These are phyloP conservation scores for Sclerotinia trifoliorum DNA, from an alignment of 2,329 filamentous ascomycete genomes.

Conservation along the genomic window DNA sequence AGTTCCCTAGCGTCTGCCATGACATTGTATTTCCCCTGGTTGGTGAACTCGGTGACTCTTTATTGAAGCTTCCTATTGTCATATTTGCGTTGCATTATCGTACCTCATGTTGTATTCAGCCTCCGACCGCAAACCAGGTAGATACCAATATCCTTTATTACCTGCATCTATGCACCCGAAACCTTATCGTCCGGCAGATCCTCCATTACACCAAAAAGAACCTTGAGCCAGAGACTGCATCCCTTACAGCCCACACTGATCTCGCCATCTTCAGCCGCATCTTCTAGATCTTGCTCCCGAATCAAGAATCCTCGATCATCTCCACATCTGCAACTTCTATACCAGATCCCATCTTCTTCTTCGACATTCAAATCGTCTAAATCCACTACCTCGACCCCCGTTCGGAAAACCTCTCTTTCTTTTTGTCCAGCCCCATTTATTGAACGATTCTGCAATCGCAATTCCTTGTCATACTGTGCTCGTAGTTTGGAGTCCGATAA, in stretches of 20 bases:
- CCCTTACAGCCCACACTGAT: conserved; percentile 64
- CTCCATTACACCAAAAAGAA: conserved; percentile 60
- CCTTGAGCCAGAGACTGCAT: conserved; percentile 65
- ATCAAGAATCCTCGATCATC: conserved; percentile 61
- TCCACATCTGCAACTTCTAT: conserved; percentile 61
- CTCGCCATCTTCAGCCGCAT: conserved; percentile 56
- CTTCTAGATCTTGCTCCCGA: conserved; percentile 58
- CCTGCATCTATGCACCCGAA: conserved; percentile 16
- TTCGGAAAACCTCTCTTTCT: conserved; percentile 46
- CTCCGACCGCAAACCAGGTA: conserved; percentile 7
- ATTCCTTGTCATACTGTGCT: conserved; percentile 53
- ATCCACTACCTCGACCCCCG: conserved; percentile 62
- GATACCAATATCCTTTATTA: not conserved
- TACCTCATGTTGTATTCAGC: conserved; percentile 3
- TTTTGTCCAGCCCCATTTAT: conserved; percentile 28
- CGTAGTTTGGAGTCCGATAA: conserved; percentile 53
- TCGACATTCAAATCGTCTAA: conserved; percentile 62
- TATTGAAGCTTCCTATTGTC: not conserved
- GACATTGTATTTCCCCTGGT: not conserved
- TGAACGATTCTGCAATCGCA: conserved; percentile 39
- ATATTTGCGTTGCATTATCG: not conserved
- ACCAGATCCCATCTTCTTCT: conserved; percentile 50
- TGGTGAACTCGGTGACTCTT: not conserved
- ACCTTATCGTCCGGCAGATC: conserved; percentile 26
- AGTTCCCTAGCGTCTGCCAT: not conserved